Evolutionary conservation across 139 green algal genomes (phyloP).

Genomic region (Coelastrella sp.): DNA sequence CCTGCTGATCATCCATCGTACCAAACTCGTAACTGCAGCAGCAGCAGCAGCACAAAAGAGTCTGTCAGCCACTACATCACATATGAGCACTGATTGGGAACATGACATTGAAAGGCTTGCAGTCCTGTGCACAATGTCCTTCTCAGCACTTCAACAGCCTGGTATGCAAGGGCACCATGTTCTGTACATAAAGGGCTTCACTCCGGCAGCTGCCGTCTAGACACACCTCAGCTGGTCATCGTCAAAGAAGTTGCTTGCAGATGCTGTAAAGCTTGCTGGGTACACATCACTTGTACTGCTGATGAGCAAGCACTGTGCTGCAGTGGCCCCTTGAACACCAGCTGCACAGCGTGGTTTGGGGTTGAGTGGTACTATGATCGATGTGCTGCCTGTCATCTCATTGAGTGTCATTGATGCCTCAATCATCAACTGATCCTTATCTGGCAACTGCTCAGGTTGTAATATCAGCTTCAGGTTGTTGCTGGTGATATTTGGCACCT

Average conservation of each 20-base stretch:
- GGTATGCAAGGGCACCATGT: background rate
- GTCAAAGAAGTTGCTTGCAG: background rate
- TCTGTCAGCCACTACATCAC: background rate
- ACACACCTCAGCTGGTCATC: background rate
- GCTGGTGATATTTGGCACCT: background rate
- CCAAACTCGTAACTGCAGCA: slow-evolving; percentile 14
- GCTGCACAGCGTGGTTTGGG: background rate
- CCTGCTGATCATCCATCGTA: background rate
- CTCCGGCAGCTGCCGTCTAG: background rate
- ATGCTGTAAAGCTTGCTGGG: background rate
- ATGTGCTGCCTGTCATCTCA: background rate
- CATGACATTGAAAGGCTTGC: background rate
- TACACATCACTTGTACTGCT: background rate
- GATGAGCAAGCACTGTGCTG: background rate
- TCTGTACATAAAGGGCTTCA: background rate
- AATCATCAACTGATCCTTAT: background rate
- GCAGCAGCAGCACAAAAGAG: no score
- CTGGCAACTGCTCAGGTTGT: background rate
- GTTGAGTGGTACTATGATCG: background rate
- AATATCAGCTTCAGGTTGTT: background rate
- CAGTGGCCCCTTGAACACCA: background rate
- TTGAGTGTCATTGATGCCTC: background rate
- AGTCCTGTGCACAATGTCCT: background rate
- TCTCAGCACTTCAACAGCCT: background rate
- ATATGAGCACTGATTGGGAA: no score